Base-by-base conservation (phyloP, 2,329 filamentous ascomycete species). In the Zymoseptoria pseudotritici region DNA sequence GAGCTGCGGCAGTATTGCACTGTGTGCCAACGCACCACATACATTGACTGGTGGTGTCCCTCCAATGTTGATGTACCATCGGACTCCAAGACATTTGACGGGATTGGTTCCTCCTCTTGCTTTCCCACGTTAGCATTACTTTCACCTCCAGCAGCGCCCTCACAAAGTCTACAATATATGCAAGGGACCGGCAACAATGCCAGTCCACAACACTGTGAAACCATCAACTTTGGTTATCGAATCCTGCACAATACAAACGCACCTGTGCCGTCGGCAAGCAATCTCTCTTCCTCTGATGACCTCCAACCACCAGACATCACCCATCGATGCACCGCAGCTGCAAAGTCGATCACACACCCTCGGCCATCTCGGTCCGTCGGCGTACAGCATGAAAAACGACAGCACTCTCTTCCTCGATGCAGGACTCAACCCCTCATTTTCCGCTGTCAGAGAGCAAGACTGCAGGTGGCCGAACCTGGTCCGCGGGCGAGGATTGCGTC, bases 1-100 rank as follows among this genome's bases (percentile, higher is more conserved):
- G 52, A 57, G 58, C 54, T 61, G 59, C 59, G 61, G 53, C 58
- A 61, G 57, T 57, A 63, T 59, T 53, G 22, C 22, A 26, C n/a
- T 26, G n/a, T 31, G 52, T 53, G 52, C 52, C 52, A 53, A 21
- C 52, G 52, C 52, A 53, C 22, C 52, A 31, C 52, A 29, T 17
- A 13, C 52, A 17, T 24, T 11, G 9, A 24, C 51, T 53, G 20
- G 13, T 24, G 22, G 24, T 26, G 51, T 22, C 19, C 22, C 17
- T 42, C 17, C 36, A 42, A 17, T 6, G 36, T 46, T n/a, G 36
- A 46, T 46, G 17, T 46, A 6, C 36, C 36, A 46, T 46, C 17
- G 11, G n/a, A 17, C n/a, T 46, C n/a, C 13, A n/a, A n/a, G 36
- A 29, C 26, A 29, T 29, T 46, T 17, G 13, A 46, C 36, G 36